Base-by-base conservation (phyloP, 768 basidiomycete genomes). In the Rubroboletus pulcherrimus region DNA sequence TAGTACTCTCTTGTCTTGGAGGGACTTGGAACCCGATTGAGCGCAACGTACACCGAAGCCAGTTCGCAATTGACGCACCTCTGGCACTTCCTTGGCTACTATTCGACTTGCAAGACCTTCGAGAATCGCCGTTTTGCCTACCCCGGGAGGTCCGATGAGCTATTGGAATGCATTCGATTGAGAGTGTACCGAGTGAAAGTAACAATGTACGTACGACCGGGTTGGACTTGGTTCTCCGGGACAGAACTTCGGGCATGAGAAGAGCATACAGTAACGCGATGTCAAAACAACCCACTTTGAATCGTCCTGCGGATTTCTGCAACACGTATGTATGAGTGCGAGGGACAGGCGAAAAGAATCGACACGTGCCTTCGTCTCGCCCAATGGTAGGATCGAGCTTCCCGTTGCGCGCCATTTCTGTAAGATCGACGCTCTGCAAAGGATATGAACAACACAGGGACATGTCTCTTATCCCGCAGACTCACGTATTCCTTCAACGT, bases 381-480 rank as follows among this genome's bases (percentile, higher is more conserved):
- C 93, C 93, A 69, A 97, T 97, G 7, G 84, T 86, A 1, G 93
- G 93, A 69, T 97, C 93, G 3, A 96, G 75, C 67, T 94, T 93
- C 30, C 94, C 93, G 34, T 86, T 76, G 60, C 77, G 82, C 2
- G 93, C 93, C 63, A 93, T 75, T 62, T 93, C 86, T 0, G 92
- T 97, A 29, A 95, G 71, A 64, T 96, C 93, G 2, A 85, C 76
- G 59, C 89, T 91, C 90, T 92, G 55, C 4, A 37, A 26, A 29
- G 14, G 17, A 31, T 11, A 19, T 46, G n/a, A 47, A 41, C 15
- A 24, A 41, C 7, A 19, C n/a, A 30, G 6, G 19, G 53, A 57
- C 39, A 17, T 30, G 49, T 31, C 8, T 40, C n/a, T 24, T 12
- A n/a, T 49, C 56, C 74, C 9, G 30, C n/a, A n/a, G 7, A 74